Conservation (phyloP, 2,329 filamentous ascomycete genomes). For the Sclerotinia trifoliorum region DNA sequence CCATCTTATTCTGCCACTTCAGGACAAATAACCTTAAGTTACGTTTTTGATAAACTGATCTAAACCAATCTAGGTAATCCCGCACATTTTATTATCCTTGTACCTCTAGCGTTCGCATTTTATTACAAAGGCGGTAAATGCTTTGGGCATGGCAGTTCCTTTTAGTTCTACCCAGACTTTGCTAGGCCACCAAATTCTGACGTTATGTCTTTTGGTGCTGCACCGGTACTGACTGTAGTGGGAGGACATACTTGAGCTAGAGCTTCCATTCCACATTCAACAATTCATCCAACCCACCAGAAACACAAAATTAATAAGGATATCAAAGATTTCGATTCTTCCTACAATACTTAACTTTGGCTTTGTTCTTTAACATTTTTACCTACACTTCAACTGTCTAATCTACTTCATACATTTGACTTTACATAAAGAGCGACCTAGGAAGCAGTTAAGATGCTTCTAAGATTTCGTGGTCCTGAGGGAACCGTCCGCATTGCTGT, state of each 20-base stretch:
- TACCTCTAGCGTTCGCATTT: not conserved
- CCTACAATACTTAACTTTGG: not conserved
- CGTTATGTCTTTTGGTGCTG: not conserved
- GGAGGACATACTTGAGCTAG: not conserved
- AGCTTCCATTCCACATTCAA: not conserved
- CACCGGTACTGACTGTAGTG: not conserved
- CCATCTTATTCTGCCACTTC: slow-evolving; percentile 10
- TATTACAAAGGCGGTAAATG: slow-evolving; percentile 8
- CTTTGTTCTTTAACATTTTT: not conserved
- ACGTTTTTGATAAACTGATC: not conserved
- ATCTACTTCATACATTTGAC: not conserved
- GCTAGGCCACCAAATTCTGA: slow-evolving; percentile 21
- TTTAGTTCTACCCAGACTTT: not conserved
- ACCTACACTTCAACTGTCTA: not conserved
- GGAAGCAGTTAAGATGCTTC: slow-evolving; percentile 31
- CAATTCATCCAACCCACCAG: not conserved
- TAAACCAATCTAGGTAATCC: not conserved
- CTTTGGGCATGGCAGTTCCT: slow-evolving; percentile 7
- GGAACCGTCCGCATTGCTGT: slow-evolving; percentile 86
- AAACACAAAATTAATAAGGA: slow-evolving; percentile 9
- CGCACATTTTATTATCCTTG: not conserved
- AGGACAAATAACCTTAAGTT: slow-evolving; percentile 21
- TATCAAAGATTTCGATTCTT: not conserved
- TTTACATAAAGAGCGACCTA: not conserved
- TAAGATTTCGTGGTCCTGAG: slow-evolving; percentile 69